Evolutionary conservation across 306 rosid genomes (phyloP).

Genomic region (Gastrolobium villosum): DNA sequence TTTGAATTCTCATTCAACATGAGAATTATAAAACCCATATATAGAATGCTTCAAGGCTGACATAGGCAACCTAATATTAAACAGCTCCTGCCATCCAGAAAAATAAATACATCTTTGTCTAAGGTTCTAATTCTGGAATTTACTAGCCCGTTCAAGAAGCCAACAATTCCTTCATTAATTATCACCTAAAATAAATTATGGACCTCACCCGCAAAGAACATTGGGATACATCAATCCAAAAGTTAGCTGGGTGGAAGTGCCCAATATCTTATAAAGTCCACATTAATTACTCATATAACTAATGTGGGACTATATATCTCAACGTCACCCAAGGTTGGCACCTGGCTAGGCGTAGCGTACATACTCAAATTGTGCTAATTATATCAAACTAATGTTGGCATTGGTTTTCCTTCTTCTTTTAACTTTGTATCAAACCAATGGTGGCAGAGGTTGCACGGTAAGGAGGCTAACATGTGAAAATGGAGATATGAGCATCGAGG

Average conservation of each 20-base stretch:
- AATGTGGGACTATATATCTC: too few species aligned
- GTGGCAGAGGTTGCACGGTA: too few species aligned
- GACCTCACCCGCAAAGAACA: constrained; percentile 1
- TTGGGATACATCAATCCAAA: too few species aligned
- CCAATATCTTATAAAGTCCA: too few species aligned
- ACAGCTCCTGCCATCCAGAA: neutral
- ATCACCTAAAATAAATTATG: neutral
- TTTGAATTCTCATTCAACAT: too few species aligned
- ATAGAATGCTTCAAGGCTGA: neutral
- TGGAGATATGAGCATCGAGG: too few species aligned
- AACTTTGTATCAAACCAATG: constrained; percentile 57
- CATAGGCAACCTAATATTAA: neutral
- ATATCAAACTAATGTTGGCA: constrained; percentile 55
- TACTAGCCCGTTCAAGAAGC: neutral
- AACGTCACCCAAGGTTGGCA: neutral
- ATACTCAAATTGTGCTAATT: neutral
- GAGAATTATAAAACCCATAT: too few species aligned
- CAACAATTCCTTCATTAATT: neutral
- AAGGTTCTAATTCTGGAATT: neutral
- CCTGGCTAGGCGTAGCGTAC: neutral
- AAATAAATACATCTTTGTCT: neutral
- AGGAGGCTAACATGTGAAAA: too few species aligned
- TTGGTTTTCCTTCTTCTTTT: constrained; percentile 90
- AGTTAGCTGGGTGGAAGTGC: too few species aligned
- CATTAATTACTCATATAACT: too few species aligned